phyloP scores from a whole-genome alignment of 2,329 filamentous ascomycete genomes.

The Paracorniculantispora psalliotae region DNA sequence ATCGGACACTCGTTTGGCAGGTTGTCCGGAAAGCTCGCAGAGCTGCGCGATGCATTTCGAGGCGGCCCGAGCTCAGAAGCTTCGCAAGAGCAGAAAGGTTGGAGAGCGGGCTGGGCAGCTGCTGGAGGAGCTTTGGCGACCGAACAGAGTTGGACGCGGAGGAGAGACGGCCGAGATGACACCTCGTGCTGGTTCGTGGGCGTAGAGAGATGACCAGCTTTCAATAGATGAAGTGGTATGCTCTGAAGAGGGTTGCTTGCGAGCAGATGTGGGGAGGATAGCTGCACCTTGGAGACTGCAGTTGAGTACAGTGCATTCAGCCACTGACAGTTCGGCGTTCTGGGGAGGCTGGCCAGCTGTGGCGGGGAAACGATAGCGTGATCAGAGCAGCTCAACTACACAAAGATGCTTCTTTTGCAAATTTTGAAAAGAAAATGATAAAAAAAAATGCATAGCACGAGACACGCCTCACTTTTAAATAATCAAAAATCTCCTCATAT shows the following conservation, averaged over 20 bases:
- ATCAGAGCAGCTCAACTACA: no score
- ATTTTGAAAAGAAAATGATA: no score
- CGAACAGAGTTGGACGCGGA: neutral
- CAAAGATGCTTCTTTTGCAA: no score
- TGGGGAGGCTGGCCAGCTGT: slow-evolving; percentile 53
- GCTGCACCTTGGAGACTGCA: no score
- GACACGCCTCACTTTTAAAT: no score
- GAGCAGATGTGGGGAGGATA: neutral
- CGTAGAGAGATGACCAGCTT: neutral
- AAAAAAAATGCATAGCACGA: no score
- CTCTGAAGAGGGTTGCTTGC: neutral
- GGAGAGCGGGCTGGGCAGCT: neutral
- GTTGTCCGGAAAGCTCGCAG: slow-evolving; percentile 64
- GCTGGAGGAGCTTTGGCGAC: neutral
- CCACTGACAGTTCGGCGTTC: slow-evolving; percentile 57
- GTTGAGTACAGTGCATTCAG: slow-evolving; percentile 25
- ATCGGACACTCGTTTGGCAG: slow-evolving; percentile 57
- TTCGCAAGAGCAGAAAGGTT: slow-evolving; percentile 13
- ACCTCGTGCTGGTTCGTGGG: neutral
- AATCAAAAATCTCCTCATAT: no score
- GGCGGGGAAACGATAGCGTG: neutral
- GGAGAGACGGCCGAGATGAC: neutral
- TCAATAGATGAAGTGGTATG: neutral
- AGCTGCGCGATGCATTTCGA: slow-evolving; percentile 67
- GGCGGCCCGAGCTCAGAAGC: slow-evolving; percentile 22